A percentile compares a stretch with the other conserved stretches of the same genome.
Conservation (phyloP, 192 early-diverging fungal species). For the Coemansia sp. region DNA sequence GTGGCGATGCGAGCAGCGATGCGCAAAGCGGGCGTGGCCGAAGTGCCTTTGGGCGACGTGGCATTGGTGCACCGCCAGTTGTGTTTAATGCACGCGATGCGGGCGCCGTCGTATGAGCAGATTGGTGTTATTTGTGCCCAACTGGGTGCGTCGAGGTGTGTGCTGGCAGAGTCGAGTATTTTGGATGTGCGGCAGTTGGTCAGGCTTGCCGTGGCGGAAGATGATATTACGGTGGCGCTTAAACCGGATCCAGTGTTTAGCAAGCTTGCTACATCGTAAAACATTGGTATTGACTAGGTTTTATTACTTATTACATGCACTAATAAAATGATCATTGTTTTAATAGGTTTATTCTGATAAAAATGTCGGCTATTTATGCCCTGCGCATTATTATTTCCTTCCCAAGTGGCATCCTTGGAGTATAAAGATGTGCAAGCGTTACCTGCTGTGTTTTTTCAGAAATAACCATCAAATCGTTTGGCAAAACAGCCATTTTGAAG, state of each 20-base stretch:
- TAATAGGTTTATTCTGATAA: background rate
- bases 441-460: too few species aligned
- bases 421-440: too few species aligned
- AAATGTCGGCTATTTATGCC: too few species aligned
- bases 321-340: background rate
- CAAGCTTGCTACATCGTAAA: slow-evolving; percentile 44
- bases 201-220: slow-evolving; percentile 70
- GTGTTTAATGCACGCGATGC: slow-evolving; percentile 65
- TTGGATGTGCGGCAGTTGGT: slow-evolving; percentile 69
- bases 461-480: too few species aligned
- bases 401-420: too few species aligned
- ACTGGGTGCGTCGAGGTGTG: slow-evolving; percentile 62
- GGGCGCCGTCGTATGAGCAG: slow-evolving; percentile 61
- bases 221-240: slow-evolving; percentile 78
- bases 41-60: slow-evolving; percentile 75
- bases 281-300: background rate
- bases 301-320: background rate
- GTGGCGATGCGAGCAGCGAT: slow-evolving; percentile 65
- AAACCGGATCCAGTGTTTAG: slow-evolving; percentile 63
- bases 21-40: slow-evolving; percentile 66
- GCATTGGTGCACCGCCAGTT: slow-evolving; percentile 65
- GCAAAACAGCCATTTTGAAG: too few species aligned
- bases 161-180: slow-evolving; percentile 65
- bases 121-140: slow-evolving; percentile 63
- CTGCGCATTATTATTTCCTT: too few species aligned